phyloP scores from a whole-genome alignment of 208 protist genomes.

The Wallacemonas sp. region DNA sequence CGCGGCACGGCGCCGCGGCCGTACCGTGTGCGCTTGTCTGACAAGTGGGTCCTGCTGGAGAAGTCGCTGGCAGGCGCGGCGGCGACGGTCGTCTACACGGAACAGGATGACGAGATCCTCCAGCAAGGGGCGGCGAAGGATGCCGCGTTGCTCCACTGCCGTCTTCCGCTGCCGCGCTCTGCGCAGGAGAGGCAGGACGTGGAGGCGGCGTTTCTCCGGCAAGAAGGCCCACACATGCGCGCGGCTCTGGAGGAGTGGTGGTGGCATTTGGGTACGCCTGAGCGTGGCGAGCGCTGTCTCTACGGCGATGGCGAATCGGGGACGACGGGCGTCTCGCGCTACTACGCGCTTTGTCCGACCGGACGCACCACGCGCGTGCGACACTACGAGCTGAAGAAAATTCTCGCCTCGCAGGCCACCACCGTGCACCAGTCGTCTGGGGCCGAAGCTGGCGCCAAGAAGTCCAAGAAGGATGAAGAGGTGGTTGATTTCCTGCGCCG shows the following conservation, averaged over 20 bases:
- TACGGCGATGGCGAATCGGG: slow-evolving; percentile 73
- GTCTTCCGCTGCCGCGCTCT: slow-evolving; percentile 65
- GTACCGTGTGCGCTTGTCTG: slow-evolving; percentile 54
- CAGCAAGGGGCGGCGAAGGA: no score
- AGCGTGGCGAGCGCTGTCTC: slow-evolving; percentile 41
- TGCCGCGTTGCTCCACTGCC: slow-evolving; percentile 68
- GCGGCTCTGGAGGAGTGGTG: slow-evolving; percentile 49
- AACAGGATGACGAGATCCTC: slow-evolving; percentile 18
- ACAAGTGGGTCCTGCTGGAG: slow-evolving; percentile 81
- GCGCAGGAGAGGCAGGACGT: slow-evolving; percentile 17
- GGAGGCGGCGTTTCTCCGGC: slow-evolving; percentile 36
- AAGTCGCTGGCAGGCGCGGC: not conserved
- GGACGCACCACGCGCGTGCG: slow-evolving; percentile 58
- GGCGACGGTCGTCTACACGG: slow-evolving; percentile 7
- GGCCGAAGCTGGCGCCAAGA: not conserved
- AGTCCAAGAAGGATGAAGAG: not conserved
- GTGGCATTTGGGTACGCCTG: slow-evolving; percentile 14
- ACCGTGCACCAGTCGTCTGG: no score
- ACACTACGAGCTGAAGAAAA: slow-evolving; percentile 28
- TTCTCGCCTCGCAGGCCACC: not conserved
- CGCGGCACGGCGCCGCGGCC: slow-evolving; percentile 22
- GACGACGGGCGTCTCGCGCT: slow-evolving; percentile 53
- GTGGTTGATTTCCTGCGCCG: slow-evolving; percentile 35
- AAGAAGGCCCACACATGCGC: slow-evolving; percentile 25
- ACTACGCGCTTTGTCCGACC: slow-evolving; percentile 64